Conservation (phyloP, 345 rosid species). For the Salix purpurea region DNA sequence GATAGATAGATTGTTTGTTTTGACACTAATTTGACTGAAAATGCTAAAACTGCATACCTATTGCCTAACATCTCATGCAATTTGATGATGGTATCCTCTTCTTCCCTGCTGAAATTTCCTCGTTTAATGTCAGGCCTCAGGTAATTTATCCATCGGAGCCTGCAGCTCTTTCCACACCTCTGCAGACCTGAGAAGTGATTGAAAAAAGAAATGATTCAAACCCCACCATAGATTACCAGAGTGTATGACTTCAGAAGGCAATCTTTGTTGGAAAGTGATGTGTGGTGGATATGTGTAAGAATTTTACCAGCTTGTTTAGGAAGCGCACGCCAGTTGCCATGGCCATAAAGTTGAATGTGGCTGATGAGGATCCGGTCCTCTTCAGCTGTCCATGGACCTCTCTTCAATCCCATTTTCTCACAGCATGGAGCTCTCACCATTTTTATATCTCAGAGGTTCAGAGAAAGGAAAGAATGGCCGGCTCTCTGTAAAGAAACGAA, state of each 20-base stretch:
- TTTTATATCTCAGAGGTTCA: slow-evolving; percentile 11
- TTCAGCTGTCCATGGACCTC: slow-evolving; percentile 73
- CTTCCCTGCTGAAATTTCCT: slow-evolving; percentile 69
- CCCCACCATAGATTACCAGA: neutral
- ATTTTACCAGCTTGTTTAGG: slow-evolving; percentile 64
- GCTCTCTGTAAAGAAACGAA: too few species aligned
- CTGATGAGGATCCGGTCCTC: slow-evolving; percentile 54
- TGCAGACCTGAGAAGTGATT: slow-evolving; percentile 42
- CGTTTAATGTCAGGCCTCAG: slow-evolving; percentile 76
- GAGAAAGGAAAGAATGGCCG: slow-evolving; percentile 4
- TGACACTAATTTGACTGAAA: neutral
- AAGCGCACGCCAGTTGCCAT: slow-evolving; percentile 72
- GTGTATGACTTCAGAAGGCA: neutral
- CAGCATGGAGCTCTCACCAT: slow-evolving; percentile 88
- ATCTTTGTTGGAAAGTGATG: neutral
- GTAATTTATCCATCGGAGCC: slow-evolving; percentile 77
- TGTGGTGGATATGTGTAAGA: neutral
- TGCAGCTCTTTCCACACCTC: slow-evolving; percentile 86
- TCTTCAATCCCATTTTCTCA: slow-evolving; percentile 71
- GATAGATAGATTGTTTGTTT: too few species aligned
- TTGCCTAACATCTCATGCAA: slow-evolving; percentile 58
- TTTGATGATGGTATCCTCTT: slow-evolving; percentile 63
- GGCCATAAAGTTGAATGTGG: slow-evolving; percentile 53
- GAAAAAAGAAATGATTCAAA: neutral
- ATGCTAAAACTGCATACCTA: slow-evolving; percentile 31